Conservation (phyloP, 1,284 basidiomycete genomes). For the Ceratorhiza oryzae-sativae region DNA sequence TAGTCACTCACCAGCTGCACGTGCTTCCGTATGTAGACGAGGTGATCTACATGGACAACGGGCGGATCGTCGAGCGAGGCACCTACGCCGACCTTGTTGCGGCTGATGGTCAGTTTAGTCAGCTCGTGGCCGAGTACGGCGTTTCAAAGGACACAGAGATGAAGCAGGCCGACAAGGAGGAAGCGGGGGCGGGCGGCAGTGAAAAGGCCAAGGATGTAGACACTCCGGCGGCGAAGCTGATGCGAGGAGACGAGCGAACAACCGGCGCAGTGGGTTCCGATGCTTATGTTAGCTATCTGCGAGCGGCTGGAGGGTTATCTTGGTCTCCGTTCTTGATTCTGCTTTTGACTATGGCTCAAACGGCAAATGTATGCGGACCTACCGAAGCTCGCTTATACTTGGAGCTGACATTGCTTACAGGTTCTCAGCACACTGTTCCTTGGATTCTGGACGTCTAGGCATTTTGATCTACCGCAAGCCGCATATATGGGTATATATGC, state of each 20-base stretch:
- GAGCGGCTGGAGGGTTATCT: slow-evolving; percentile 58
- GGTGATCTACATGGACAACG: slow-evolving; percentile 73
- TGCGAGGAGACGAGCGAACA: slow-evolving; percentile 64
- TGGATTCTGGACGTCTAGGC: slow-evolving; percentile 54
- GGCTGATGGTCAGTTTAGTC: slow-evolving; percentile 61
- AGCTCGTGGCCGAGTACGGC: slow-evolving; percentile 68
- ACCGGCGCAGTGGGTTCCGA: slow-evolving; percentile 60
- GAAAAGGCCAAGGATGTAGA: slow-evolving; percentile 48
- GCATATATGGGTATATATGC: slow-evolving; percentile 77
- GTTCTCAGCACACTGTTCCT: slow-evolving; percentile 55
- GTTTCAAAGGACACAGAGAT: slow-evolving; percentile 52
- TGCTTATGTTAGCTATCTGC: slow-evolving; percentile 64
- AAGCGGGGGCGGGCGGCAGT: slow-evolving; percentile 43
- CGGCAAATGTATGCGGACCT: slow-evolving; percentile 45
- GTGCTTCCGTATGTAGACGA: slow-evolving; percentile 79
- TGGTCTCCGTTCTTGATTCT: slow-evolving; percentile 54
- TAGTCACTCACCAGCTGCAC: slow-evolving; percentile 85
- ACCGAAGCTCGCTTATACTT: neutral
- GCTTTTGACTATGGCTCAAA: slow-evolving; percentile 47
- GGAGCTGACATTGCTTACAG: slow-evolving; percentile 4
- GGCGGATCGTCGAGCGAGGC: slow-evolving; percentile 76
- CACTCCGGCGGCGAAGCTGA: slow-evolving; percentile 50
- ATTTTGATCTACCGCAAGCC: slow-evolving; percentile 59
- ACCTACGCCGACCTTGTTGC: slow-evolving; percentile 69
- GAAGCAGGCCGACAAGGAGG: slow-evolving; percentile 47